Evolutionary conservation across 768 basidiomycete species (phyloP).

Genomic region (Podaxis pistillaris): DNA sequence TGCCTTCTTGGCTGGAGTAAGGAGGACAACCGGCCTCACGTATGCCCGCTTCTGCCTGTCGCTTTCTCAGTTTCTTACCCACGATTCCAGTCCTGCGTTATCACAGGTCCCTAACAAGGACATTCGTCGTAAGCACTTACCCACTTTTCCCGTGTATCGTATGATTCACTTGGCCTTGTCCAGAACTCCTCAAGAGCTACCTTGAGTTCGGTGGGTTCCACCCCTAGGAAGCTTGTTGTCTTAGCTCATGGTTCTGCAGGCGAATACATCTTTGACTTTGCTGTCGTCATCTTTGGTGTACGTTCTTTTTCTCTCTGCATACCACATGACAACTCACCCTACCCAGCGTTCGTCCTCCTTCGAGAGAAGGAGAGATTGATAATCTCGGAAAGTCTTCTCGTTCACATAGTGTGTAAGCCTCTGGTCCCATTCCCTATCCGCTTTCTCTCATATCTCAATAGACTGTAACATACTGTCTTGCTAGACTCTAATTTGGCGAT

Average conservation of each 20-base stretch:
- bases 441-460: neutral
- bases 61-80: neutral
- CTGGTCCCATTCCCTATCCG: neutral
- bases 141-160: neutral
- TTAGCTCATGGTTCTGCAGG: slow-evolving; percentile 41
- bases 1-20: slow-evolving; percentile 82
- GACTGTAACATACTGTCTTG: neutral
- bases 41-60: slow-evolving; percentile 34
- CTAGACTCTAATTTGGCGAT: slow-evolving; percentile 12
- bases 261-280: slow-evolving; percentile 86
- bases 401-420: neutral
- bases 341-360: slow-evolving; percentile 70
- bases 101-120: slow-evolving; percentile 85
- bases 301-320: slow-evolving; percentile 24
- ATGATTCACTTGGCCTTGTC: neutral
- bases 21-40: slow-evolving; percentile 84
- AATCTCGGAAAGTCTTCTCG: neutral
- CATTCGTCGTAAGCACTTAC: slow-evolving; percentile 63
- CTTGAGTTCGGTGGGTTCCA: slow-evolving; percentile 67
- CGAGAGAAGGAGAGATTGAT: slow-evolving; percentile 49
- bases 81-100: slow-evolving; percentile 61
- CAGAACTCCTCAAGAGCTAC: slow-evolving; percentile 75
- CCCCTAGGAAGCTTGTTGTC: neutral
- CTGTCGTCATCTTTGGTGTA: slow-evolving; percentile 81
- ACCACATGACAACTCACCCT: neutral